phyloP scores from a whole-genome alignment of 2,329 filamentous ascomycete genomes.

The Rachicladosporium sp. region DNA sequence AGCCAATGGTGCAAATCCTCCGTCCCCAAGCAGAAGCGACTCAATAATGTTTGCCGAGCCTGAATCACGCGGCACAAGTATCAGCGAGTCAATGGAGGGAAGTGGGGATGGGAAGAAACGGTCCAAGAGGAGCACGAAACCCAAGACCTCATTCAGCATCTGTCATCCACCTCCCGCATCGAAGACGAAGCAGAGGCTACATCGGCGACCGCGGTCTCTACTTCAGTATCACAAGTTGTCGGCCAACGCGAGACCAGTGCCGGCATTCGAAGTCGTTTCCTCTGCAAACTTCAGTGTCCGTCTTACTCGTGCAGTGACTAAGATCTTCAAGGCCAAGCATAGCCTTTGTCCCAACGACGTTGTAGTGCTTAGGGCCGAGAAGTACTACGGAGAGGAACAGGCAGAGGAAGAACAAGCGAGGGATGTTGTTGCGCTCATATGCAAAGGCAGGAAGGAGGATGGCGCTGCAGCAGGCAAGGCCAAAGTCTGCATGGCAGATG shows the following conservation, averaged over 20 bases:
- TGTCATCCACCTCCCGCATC: slow-evolving; percentile 53
- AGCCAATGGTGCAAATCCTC: slow-evolving; percentile 6
- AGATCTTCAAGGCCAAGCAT: slow-evolving; percentile 51
- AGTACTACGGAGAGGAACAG: slow-evolving; percentile 43
- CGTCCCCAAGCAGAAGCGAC: slow-evolving; percentile 17
- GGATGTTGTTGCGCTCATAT: slow-evolving; percentile 57
- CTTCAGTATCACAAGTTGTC: slow-evolving; percentile 61
- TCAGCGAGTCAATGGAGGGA: slow-evolving; percentile 20
- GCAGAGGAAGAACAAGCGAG: slow-evolving; percentile 40
- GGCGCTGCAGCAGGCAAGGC: slow-evolving; percentile 47
- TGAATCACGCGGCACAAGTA: slow-evolving; percentile 17
- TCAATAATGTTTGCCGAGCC: slow-evolving; percentile 24
- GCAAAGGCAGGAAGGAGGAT: slow-evolving; percentile 36
- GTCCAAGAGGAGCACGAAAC: slow-evolving; percentile 24
- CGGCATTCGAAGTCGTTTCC: slow-evolving; percentile 62
- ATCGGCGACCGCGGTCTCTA: slow-evolving; percentile 55
- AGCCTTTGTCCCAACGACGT: slow-evolving; percentile 57
- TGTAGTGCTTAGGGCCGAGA: slow-evolving; percentile 57
- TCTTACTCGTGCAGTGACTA: slow-evolving; percentile 49
- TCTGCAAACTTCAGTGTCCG: slow-evolving; percentile 43
- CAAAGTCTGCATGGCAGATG: slow-evolving; percentile 51
- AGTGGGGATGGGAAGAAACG: slow-evolving; percentile 18
- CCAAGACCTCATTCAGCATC: slow-evolving; percentile 52
- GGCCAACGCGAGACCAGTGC: slow-evolving; percentile 48
- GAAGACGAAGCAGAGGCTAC: slow-evolving; percentile 47